A percentile compares a stretch with the other conserved stretches of the same genome.
These are phyloP conservation scores for Didymella sp. DNA, from an alignment of 2,329 filamentous ascomycete species.

Conservation along the genomic window DNA sequence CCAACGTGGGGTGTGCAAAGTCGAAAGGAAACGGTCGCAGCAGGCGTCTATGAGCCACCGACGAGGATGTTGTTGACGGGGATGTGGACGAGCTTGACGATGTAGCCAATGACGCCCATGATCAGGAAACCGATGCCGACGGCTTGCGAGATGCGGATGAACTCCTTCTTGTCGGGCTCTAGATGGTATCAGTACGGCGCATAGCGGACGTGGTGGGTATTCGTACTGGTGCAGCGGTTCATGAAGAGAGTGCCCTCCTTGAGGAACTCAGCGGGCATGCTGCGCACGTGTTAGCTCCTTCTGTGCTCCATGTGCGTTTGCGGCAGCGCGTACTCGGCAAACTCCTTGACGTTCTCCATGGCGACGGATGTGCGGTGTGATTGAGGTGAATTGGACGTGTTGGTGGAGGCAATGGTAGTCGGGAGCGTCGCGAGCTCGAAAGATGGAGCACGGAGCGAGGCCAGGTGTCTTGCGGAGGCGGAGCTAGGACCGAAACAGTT, in stretches of 20 bases:
- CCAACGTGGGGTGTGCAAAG: constrained; percentile 20
- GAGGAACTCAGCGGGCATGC: constrained; percentile 51
- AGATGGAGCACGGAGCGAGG: constrained; percentile 28
- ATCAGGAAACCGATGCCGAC: constrained; percentile 61
- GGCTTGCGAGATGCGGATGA: constrained; percentile 58
- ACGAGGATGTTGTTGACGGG: constrained; percentile 63
- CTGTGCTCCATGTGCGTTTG: neutral
- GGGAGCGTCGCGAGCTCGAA: constrained; percentile 28
- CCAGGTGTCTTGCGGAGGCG: constrained; percentile 37
- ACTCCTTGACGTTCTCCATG: constrained; percentile 73
- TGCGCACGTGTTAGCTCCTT: constrained; percentile 34
- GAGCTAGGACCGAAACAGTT: constrained; percentile 28
- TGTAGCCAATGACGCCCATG: constrained; percentile 61
- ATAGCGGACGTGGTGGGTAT: neutral
- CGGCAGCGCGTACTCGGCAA: constrained; percentile 62
- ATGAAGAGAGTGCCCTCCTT: constrained; percentile 59
- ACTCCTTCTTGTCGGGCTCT: constrained; percentile 53
- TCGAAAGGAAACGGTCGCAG: constrained; percentile 19
- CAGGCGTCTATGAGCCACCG: constrained; percentile 45
- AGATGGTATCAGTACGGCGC: constrained; percentile 40
- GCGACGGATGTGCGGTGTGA: constrained; percentile 48
- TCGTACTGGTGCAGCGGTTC: constrained; percentile 56
- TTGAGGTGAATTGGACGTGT: neutral
- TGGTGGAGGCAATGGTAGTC: constrained; percentile 18
- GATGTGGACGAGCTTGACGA: constrained; percentile 62